phyloP scores from a whole-genome alignment of 768 basidiomycete species.

The Tylopilus cervinicoccineus region DNA sequence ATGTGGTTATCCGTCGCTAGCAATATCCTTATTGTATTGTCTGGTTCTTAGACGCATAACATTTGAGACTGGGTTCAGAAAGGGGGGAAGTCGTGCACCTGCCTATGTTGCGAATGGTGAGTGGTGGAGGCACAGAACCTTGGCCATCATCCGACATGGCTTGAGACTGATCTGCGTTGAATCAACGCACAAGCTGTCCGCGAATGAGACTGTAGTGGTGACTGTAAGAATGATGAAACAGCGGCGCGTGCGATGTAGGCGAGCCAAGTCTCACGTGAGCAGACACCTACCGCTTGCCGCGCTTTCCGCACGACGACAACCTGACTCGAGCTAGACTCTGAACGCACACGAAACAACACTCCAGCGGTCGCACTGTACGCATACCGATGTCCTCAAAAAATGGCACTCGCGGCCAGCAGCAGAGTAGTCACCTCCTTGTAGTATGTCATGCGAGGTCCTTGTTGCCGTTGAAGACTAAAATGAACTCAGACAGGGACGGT shows the following conservation, averaged over 20 bases:
- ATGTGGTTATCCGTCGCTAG: constrained; percentile 97
- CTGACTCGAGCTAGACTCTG: not conserved
- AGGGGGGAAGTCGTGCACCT: constrained; percentile 18
- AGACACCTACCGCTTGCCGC: not conserved
- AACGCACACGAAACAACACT: not conserved
- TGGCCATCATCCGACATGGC: constrained; percentile 26
- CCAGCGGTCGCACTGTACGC: not conserved
- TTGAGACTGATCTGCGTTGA: not conserved
- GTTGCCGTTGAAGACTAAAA: constrained; percentile 3
- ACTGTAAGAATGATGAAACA: not conserved
- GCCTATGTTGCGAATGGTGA: constrained; percentile 39
- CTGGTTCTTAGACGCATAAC: constrained; percentile 37
- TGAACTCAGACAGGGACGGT: constrained; percentile 63
- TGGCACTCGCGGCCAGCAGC: constrained; percentile 28
- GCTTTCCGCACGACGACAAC: constrained; percentile 7
- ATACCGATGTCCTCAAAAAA: constrained; percentile 25
- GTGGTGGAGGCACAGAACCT: constrained; percentile 29
- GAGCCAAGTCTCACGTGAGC: constrained; percentile 18
- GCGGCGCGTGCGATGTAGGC: constrained; percentile 7
- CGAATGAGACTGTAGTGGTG: not conserved
- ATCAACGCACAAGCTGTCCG: not conserved
- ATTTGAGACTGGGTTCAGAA: not conserved
- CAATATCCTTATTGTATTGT: constrained; percentile 76
- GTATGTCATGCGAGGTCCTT: constrained; percentile 19
- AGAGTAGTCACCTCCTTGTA: constrained; percentile 30